Evolutionary conservation across 1,139 yeast genomes (phyloP), one percentile per base, ranked within the genome.

Genomic region (Debaryomyces robertsiae): DNA sequence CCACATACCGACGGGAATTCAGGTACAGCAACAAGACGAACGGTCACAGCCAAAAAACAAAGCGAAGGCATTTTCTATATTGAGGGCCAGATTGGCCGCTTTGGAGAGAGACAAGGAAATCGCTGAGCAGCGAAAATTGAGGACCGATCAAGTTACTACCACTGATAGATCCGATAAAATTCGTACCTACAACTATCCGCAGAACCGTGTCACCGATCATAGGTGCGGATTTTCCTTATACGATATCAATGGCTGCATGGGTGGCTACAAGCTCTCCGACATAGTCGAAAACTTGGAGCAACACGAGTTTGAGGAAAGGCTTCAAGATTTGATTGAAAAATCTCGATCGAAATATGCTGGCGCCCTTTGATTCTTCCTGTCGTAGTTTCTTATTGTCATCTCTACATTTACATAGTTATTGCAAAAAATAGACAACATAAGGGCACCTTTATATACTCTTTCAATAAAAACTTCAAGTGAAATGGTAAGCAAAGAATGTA

Each of bases 31-130:
- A 72, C 98, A 94, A 60, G 97, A 93, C 58, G 96, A 90, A 57
- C 69, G 99, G 47, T 90, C 97, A 0, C 99, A 93, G 63, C 97
- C 94, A 42, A 79, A 84, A 53, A 94, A 94, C 62, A 90, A 89
- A 60, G 97, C 96, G n/a, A 89, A 87, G 55, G 98, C 98, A 1
- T 84, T 88, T 58, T 76, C 86, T 35, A 80, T 93, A 40, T 68
- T 93, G 47, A 69, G 95, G 42, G 87, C 96, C 1, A 73, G 95
- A 44, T 63, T 93, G 41, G 97, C 96, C 0, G 96, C 91, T 46
- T 67, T 69, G 46, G 96, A 89, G 54, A 71, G 90, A 39, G 76
- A 73, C 15, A 81, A 81, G 47, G 82, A 77, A 49, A 80, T 79
- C 33, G 81, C 74, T 27, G 77, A 75, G 46, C 96, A 89, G 54